A percentile compares a stretch with the other conserved stretches of the same genome.
phyloP scores from a whole-genome alignment of 148 eudicot species.

The Persicaria maculosa region DNA sequence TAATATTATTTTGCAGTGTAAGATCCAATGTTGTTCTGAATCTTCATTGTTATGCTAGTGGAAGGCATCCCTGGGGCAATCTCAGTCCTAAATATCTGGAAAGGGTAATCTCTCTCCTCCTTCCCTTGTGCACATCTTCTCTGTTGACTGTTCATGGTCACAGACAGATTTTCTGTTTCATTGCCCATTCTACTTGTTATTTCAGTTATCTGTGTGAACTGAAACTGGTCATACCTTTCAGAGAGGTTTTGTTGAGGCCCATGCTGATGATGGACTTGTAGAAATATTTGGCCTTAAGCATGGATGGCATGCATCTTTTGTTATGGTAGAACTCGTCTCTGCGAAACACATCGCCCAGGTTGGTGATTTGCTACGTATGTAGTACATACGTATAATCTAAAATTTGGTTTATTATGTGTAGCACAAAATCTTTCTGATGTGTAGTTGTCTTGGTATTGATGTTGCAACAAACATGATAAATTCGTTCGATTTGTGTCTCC shows the following conservation, averaged over 20 bases:
- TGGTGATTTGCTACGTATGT: neutral
- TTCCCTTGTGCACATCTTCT: too few species aligned
- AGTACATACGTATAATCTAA: neutral
- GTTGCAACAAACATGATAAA: neutral
- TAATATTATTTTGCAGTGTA: conserved; percentile 40
- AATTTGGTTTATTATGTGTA: neutral
- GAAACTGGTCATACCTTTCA: conserved; percentile 17
- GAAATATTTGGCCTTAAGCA: conserved; percentile 91
- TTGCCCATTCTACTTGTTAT: neutral
- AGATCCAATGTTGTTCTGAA: conserved; percentile 84
- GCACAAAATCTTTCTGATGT: too few species aligned
- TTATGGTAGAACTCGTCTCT: conserved; percentile 82
- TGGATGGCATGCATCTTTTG: conserved; percentile 98
- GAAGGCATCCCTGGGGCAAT: conserved; percentile 98
- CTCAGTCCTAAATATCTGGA: conserved; percentile 78
- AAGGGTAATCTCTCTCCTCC: conserved; percentile 55
- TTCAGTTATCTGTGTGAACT: neutral
- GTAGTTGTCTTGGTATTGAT: neutral
- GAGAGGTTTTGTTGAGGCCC: conserved; percentile 92
- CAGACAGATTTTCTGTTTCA: too few species aligned
- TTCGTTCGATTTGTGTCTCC: conserved; percentile 3
- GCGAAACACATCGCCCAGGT: conserved; percentile 99
- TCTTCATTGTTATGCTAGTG: conserved; percentile 92
- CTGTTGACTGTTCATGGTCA: too few species aligned
- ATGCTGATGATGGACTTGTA: conserved; percentile 78